Percentiles rank a stretch among this genome's conserved stretches.
Conservation (phyloP, 768 basidiomycete species). For the Leccinum longicurvipes region DNA sequence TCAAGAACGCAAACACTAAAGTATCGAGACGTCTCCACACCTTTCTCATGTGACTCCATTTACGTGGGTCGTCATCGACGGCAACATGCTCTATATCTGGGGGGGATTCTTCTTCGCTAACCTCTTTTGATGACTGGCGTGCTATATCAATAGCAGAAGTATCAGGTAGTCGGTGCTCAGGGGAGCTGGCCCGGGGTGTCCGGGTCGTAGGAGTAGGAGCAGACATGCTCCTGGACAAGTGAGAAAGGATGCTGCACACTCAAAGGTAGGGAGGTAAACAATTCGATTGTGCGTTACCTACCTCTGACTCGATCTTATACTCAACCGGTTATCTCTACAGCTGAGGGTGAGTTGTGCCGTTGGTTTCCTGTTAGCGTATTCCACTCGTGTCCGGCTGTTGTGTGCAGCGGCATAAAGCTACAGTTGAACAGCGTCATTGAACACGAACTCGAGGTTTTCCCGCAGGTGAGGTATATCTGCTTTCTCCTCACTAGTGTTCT, state of each 20-base stretch:
- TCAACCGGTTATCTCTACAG: background rate
- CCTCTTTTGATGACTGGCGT: slow-evolving; percentile 1
- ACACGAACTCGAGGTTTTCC: slow-evolving; percentile 10
- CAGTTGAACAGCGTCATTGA: background rate
- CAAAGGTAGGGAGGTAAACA: background rate
- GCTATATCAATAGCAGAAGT: slow-evolving; percentile 1
- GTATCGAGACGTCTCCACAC: slow-evolving; percentile 28
- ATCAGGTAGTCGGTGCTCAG: background rate
- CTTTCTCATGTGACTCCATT: slow-evolving; percentile 57
- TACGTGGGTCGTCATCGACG: slow-evolving; percentile 59
- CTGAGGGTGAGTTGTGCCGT: background rate
- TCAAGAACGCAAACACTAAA: background rate
- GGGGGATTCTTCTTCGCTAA: slow-evolving; percentile 2
- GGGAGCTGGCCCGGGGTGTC: background rate
- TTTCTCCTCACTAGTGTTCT: slow-evolving; percentile 1
- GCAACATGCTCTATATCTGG: slow-evolving; percentile 35
- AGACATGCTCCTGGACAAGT: slow-evolving; percentile 12
- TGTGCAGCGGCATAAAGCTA: background rate
- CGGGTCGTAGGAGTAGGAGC: slow-evolving; percentile 1
- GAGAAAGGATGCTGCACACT: slow-evolving; percentile 4
- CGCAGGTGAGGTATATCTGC: slow-evolving; percentile 18
- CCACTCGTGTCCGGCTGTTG: slow-evolving; percentile 2
- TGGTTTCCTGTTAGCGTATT: background rate
- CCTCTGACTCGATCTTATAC: slow-evolving; percentile 21
- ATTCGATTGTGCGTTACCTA: background rate